Conservation (phyloP, 768 basidiomycete species). For the Hysterangium stoloniferum region DNA sequence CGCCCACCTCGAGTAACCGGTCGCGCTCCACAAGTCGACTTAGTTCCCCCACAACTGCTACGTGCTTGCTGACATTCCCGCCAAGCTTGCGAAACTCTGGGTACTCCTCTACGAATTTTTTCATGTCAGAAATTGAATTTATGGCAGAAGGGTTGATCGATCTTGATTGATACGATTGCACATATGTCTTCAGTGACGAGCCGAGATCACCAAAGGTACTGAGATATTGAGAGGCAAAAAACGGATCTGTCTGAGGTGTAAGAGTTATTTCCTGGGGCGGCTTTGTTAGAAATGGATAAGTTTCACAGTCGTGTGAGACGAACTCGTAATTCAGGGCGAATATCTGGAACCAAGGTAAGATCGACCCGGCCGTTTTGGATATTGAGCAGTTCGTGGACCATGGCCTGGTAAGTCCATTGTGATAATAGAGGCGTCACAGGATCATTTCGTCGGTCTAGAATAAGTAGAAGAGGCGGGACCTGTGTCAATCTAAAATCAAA, state of each 20-base stretch:
- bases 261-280: constrained; percentile 79
- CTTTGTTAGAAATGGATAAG: background rate
- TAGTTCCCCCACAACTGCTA: constrained; percentile 92
- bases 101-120: constrained; percentile 94
- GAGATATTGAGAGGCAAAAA: constrained; percentile 85
- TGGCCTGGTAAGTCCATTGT: constrained; percentile 99
- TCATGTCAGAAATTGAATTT: constrained; percentile 96
- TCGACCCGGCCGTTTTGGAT: constrained; percentile 94
- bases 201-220: constrained; percentile 97
- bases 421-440: constrained; percentile 93
- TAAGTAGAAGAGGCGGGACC: constrained; percentile 80
- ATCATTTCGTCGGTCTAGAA: constrained; percentile 93
- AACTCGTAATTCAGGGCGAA: constrained; percentile 78
- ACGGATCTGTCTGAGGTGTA: constrained; percentile 84
- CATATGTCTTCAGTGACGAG: constrained; percentile 83
- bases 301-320: constrained; percentile 18
- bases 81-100: constrained; percentile 95
- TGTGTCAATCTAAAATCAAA: constrained; percentile 92
- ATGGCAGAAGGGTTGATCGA: constrained; percentile 77
- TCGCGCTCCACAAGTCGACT: constrained; percentile 83
- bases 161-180: constrained; percentile 83
- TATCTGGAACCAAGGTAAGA: constrained; percentile 75
- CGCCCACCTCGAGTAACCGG: constrained; percentile 81
- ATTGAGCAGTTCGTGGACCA: constrained; percentile 94
- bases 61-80: constrained; percentile 98